A percentile compares a stretch with the other conserved stretches of the same genome.
phyloP scores from a whole-genome alignment of 257 asterid genomes.

The Gynochthodes officinalis region DNA sequence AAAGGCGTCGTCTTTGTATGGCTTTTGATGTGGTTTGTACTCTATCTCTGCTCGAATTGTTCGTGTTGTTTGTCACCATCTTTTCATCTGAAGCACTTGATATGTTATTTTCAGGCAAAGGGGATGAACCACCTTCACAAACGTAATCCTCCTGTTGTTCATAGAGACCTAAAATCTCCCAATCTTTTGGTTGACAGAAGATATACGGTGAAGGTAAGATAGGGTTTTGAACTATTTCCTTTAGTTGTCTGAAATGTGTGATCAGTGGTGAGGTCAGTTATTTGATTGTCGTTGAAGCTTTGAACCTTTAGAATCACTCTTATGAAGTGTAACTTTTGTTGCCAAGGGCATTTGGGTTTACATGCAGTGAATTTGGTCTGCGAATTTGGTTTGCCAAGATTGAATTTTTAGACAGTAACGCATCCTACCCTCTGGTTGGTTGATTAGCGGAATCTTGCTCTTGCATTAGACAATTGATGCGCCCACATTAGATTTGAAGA shows the following conservation, averaged over 20 bases:
- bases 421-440: background rate
- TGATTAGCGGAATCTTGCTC: no score
- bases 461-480: no score
- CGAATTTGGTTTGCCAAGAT: no score
- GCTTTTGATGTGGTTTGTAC: constrained; percentile 77
- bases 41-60: constrained; percentile 11
- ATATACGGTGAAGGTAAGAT: constrained; percentile 89
- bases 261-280: background rate
- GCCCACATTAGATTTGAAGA: background rate
- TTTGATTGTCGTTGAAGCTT: background rate
- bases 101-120: constrained; percentile 59
- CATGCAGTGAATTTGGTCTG: no score
- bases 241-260: background rate
- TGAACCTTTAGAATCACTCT: background rate
- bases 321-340: background rate
- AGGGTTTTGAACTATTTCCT: background rate
- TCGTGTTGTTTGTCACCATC: constrained; percentile 10
- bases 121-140: constrained; percentile 97
- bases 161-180: constrained; percentile 91
- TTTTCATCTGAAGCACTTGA: constrained; percentile 9
- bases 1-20: constrained; percentile 83
- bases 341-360: background rate
- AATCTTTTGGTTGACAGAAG: constrained; percentile 91
- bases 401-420: background rate
- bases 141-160: constrained; percentile 89